Evolutionary conservation across 805 yeast genomes (phyloP), one percentile per base, ranked within the genome.

Genomic region (Ascoidea asiatica): DNA sequence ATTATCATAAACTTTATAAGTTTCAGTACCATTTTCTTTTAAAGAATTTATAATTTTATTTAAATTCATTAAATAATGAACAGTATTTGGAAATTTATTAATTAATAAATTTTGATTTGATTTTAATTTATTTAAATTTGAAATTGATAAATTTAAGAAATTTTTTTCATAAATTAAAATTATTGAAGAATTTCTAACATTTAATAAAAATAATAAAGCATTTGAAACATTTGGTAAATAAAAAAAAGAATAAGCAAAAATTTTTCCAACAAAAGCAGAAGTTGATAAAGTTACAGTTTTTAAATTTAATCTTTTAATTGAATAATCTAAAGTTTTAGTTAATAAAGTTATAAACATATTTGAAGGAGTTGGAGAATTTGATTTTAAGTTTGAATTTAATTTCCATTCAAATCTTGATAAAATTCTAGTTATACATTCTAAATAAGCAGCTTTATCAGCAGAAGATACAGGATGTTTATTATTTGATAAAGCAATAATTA

Each of bases 221-320:
- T 63, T 63, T 18, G 75, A 66, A 15, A 75, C 73, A 17, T 69
- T 58, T 1, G 73, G 72, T 3, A 79, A 52, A 44, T 67, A 56
- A 52, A 72, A 67, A 48, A 69, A 79, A 11, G 73, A 54, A 53
- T 69, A 69, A 0, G 82, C 80, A 59, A 78, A 77, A 2, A 75
- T 66, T 56, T 79, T 79, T 1, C 85, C 85, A 20, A 75, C 64
- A 49, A 79, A 78, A 1, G 83, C 79, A 33, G 70, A 60, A 7
- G 68, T 59, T 8, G 78, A 65, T n/a, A 73, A 56, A 6, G 47
- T 21, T 11, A 69, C 57, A 20, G 60, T 61, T 50, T 75, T 75
- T 42, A 65, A 48, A 44, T 64, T 64, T 47, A 76, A 57, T 50
- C 69, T 69, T 35, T 59, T 56, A 8, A 76, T 65, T 44, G 72